Evolutionary conservation across 192 early-diverging fungal species (phyloP), one percentile per base, ranked within the genome.

Genomic region (Tieghemiomyces parasiticus): DNA sequence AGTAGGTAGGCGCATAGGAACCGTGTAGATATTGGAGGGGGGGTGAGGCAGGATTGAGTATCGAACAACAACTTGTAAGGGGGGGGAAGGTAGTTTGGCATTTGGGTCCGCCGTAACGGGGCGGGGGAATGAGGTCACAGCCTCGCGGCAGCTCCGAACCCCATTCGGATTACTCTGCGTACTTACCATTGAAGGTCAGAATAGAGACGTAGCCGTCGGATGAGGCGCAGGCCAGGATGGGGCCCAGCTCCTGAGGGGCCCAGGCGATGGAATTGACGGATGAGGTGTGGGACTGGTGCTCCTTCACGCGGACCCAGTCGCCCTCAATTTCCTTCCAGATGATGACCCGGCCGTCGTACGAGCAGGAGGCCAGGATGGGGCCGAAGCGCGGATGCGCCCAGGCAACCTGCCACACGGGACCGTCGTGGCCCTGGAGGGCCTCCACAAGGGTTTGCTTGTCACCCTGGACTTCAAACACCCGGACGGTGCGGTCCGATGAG

Each of bases 361-460:
- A 89, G 71, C 92, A 95, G 26, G 92, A 95, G 19, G 96, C 96
- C 24, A 99, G 74, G 45, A 99, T 85, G 64, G 75, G 86, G 50
- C 94, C 94, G 74, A 89, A 99, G 70, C 95, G 95, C 44, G 96
- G 96, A 66, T 99, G 96, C 16, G 94, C 93, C 96, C 96, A 99
- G 20, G 92, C 78, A 25, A 99, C 88, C 67, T 95, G 93, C 96
- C 96, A 99, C n/a, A 99, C 94, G 3, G 96, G 96, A 25, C 93
- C 94, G 48, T 89, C 84, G 68, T 99, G 94, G 35, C 88, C 92
- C 69, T 60, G 73, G 22, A 76, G 62, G 35, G 67, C 46, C 20
- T 65, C 66, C 13, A 70, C 48, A 53, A 70, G 67, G 66, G 66
- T 74, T 66, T 71, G 70, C 66, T 72, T 65, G 45, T 71, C 63